phyloP scores from a whole-genome alignment of 225 moss, liverwort and hornwort species.

The Pseudisothecium myosuroides region DNA sequence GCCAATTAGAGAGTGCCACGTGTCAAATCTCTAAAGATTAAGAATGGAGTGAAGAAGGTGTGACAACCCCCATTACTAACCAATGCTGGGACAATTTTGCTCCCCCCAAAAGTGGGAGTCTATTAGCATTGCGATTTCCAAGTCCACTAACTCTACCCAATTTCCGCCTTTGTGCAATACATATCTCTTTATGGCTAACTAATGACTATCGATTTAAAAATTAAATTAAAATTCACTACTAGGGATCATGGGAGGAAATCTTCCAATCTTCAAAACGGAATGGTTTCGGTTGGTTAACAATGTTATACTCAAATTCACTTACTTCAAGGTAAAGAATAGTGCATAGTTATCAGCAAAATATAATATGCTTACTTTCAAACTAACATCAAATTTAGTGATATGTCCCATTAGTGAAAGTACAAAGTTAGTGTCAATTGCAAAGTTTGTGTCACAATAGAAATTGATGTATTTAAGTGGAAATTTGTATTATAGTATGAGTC shows the following conservation, averaged over 20 bases:
- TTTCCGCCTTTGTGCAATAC: too few relatives aligned
- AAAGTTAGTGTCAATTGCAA: not conserved
- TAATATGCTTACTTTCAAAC: not conserved
- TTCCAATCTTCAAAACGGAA: rapidly evolving
- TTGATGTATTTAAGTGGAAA: not conserved
- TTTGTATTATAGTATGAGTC: not conserved
- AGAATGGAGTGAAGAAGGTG: too few relatives aligned
- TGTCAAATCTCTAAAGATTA: too few relatives aligned
- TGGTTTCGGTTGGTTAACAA: not conserved
- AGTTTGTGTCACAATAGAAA: not conserved
- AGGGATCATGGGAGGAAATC: rapidly evolving
- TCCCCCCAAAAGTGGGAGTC: rapidly evolving
- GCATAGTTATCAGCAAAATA: not conserved
- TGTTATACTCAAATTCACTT: not conserved
- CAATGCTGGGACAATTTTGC: too few relatives aligned
- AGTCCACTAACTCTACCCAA: too few relatives aligned
- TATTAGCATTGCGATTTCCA: too few relatives aligned
- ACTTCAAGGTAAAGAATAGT: rapidly evolving
- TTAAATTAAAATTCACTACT: too few relatives aligned
- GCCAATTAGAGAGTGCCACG: too few relatives aligned
- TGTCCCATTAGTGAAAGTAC: not conserved
- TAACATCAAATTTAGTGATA: not conserved
- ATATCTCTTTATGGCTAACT: too few relatives aligned
- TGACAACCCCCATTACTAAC: too few relatives aligned
- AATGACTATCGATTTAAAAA: too few relatives aligned